Evolutionary conservation across 2,329 filamentous ascomycete genomes (phyloP), one percentile per base, ranked within the genome.

Genomic region (Penicillium sp.): DNA sequence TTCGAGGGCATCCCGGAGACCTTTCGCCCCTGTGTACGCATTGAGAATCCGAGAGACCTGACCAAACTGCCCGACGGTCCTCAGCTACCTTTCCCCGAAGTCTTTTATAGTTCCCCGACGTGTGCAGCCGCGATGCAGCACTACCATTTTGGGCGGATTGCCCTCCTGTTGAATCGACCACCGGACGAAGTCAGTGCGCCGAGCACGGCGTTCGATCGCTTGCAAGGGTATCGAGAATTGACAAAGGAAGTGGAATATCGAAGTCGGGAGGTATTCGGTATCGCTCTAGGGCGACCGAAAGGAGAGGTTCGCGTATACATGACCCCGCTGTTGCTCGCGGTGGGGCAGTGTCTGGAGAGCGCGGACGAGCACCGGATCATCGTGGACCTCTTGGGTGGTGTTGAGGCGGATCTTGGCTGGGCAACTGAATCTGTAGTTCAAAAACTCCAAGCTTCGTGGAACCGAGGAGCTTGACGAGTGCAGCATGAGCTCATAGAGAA

Each of bases 121-220:
- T 87, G 83, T 67, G 84, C 83, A 0, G 81, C 83, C 4, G 81
- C 84, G 0, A 86, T 87, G 79, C 84, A 87, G 63, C 80, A 80
- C 56, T 87, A 86, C 60, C 82, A 88, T 63, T 87, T 88, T 75
- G 83, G 83, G 1, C 79, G 82, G 42, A 84, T 87, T 11, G 77
- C 86, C 4, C 68, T 88, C 0, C 76, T 85, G 12, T 78, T 86
- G 59, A 86, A 88, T 62, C 81, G 82, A 55, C 83, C 82, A 1
- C 77, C 80, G 15, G 80, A 86, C 54, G 81, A 79, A 0, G 81
- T 82, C 3, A 78, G 77, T 45, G 77, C 75, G 3, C 75, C 78
- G 20, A 79, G 78, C 20, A 83, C 81, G 3, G 74, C 85, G 0
- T 80, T 79, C 44, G 79, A 79, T 56, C 78, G 83, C 12, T 72